phyloP scores from a whole-genome alignment of 1,284 basidiomycete species.

The Exobasidium cylindrosporum region DNA sequence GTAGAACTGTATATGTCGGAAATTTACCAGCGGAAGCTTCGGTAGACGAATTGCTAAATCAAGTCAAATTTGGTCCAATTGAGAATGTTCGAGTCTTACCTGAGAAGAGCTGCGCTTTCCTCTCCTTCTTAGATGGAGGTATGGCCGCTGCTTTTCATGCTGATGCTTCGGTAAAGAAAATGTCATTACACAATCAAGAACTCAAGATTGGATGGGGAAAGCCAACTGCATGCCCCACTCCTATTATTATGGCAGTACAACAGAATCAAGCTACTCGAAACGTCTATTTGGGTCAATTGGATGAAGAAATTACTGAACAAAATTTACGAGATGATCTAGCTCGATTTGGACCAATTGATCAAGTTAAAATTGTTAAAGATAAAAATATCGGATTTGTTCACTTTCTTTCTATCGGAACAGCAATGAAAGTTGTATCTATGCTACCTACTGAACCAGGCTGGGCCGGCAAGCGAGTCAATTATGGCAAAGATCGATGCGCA shows the following conservation, averaged over 20 bases:
- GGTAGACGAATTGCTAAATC: conserved; percentile 92
- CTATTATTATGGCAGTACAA: conserved; percentile 52
- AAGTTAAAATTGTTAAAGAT: conserved; percentile 54
- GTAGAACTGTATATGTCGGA: conserved; percentile 91
- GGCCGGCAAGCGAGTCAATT: conserved; percentile 48
- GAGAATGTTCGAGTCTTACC: conserved; percentile 93
- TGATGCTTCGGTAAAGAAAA: conserved; percentile 51
- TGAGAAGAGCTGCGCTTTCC: conserved; percentile 95
- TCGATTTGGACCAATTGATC: conserved; percentile 53
- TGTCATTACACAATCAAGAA: conserved; percentile 50
- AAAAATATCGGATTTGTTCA: conserved; percentile 54
- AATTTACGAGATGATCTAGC: conserved; percentile 45
- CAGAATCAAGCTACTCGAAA: conserved; percentile 52
- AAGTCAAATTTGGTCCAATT: conserved; percentile 95
- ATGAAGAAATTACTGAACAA: conserved; percentile 43
- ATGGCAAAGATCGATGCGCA: conserved; percentile 53
- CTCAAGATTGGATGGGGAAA: conserved; percentile 56
- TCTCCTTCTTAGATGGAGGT: conserved; percentile 62
- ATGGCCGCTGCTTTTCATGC: conserved; percentile 53
- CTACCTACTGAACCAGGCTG: conserved; percentile 48
- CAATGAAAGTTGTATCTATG: conserved; percentile 50
- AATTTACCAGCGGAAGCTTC: conserved; percentile 93
- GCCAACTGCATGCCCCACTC: conserved; percentile 42
- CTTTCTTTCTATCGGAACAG: conserved; percentile 51
- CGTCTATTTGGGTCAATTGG: conserved; percentile 50